Evolutionary conservation across 2,329 filamentous ascomycete species (phyloP), one percentile per base, ranked within the genome.

Genomic region (Botrytis elliptica): DNA sequence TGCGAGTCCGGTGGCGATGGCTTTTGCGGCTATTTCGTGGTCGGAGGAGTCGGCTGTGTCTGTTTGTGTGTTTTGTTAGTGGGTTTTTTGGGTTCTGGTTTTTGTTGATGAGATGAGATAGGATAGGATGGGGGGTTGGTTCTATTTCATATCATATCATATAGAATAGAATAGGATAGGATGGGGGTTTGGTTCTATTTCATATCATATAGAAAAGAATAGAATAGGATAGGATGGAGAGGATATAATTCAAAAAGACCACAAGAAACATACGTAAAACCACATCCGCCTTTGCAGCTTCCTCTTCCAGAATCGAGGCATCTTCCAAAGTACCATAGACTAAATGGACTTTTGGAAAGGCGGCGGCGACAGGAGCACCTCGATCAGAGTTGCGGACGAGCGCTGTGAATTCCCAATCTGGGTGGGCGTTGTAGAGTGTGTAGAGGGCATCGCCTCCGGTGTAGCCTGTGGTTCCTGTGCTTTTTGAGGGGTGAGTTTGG

Each of bases 251-350:
- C 4, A 14, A 42, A 42, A 12, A 3, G 12, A 42, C 40, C 14
- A 42, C 14, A 14, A 38, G 14, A 42, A 14, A 44, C 77, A 69
- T 76, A 81, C 76, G 78, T 22, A 87, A 78, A 5, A 89, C 86
- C 67, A 89, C 84, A 79, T 88, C 85, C 4, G 86, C 85, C 68
- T 83, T 82, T 0, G 81, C 79, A 36, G 70, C 84, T 83, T 86
- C 85, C 46, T 83, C 79, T 46, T 85, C 81, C 1, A 88, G 75
- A 5, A 87, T 71, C 0, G 83, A 80, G 3, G 80, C 78, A 73
- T 83, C 82, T 62, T 88, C 84, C 4, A 87, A 82, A 66, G 84
- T 83, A 40, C 88, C 87, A 73, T 87, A 85, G 1, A 88, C 85
- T n/a, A 88, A 82, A 22, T 82, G 82, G 69, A 86, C 80, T 9